These are phyloP conservation scores for Wallacemonas collosoma DNA, from an alignment of 208 protist genomes.

Conservation along the genomic window DNA sequence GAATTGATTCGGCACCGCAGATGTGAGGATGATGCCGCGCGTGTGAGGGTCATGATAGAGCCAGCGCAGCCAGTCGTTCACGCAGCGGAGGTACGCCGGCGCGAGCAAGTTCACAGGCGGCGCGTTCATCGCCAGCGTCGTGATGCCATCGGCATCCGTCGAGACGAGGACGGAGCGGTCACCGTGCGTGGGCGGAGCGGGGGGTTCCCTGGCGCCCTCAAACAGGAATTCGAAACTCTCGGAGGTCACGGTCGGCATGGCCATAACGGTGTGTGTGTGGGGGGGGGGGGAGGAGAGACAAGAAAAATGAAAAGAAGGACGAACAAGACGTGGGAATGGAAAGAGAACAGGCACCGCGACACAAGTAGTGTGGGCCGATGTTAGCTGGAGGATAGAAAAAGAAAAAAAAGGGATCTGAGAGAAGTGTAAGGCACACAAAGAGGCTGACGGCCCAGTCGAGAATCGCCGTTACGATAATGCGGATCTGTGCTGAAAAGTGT, in stretches of 20 bases:
- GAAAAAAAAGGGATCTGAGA: neutral
- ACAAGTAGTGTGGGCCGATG: neutral
- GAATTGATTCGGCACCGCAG: conserved; percentile 30
- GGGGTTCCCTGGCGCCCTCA: neutral
- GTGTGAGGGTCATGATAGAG: conserved; percentile 1
- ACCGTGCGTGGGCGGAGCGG: neutral
- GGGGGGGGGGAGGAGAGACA: too few relatives aligned
- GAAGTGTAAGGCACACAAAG: neutral
- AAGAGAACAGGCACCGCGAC: neutral
- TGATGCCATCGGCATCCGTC: conserved; percentile 11
- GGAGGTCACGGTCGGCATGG: neutral
- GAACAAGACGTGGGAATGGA: conserved; percentile 13
- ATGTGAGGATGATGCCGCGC: conserved; percentile 34
- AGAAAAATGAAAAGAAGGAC: neutral
- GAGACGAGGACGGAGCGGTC: conserved; percentile 8
- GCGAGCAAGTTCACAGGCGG: conserved; percentile 14
- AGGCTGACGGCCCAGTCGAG: too few relatives aligned
- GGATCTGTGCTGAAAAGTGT: neutral
- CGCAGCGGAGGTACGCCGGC: conserved; percentile 5
- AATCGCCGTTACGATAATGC: too few relatives aligned
- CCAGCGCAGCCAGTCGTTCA: conserved; percentile 19
- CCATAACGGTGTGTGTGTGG: neutral
- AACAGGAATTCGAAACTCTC: conserved; percentile 5
- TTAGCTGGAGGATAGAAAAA: neutral
- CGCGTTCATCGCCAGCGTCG: conserved; percentile 15